Evolutionary conservation across 768 basidiomycete species (phyloP).

Genomic region (Auricularia sp.): DNA sequence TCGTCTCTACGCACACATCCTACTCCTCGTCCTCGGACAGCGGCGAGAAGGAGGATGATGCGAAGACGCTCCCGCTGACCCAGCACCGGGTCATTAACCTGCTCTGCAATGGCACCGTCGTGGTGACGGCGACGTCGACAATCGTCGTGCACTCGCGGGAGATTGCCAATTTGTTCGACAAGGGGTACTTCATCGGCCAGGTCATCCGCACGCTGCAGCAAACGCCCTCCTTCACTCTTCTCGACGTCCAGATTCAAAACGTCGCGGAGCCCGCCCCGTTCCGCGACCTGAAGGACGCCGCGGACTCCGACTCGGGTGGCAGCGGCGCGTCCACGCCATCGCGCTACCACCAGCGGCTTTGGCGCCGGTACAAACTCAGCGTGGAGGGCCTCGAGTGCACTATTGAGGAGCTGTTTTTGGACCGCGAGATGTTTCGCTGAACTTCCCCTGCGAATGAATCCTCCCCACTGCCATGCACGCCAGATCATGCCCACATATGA

Average conservation of each 20-base stretch:
- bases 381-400: constrained; percentile 54
- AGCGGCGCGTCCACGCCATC: background rate
- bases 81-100: constrained; percentile 61
- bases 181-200: constrained; percentile 61
- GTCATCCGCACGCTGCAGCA: constrained; percentile 47
- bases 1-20: constrained; percentile 44
- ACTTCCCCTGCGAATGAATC: too few relatives aligned
- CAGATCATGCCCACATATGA: too few relatives aligned
- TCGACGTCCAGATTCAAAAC: constrained; percentile 41
- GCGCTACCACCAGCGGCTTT: constrained; percentile 21
- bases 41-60: background rate
- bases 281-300: background rate
- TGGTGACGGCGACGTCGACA: constrained; percentile 56
- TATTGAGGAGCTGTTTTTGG: constrained; percentile 60
- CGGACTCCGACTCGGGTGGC: background rate
- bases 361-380: constrained; percentile 50
- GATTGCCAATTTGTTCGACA: constrained; percentile 52
- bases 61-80: constrained; percentile 31
- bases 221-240: constrained; percentile 48
- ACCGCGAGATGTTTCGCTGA: constrained; percentile 49
- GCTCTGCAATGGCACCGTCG: constrained; percentile 40
- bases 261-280: constrained; percentile 11
- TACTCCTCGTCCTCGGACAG: background rate
- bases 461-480: too few relatives aligned
- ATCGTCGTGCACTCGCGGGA: constrained; percentile 48